Evolutionary conservation across 768 basidiomycete genomes (phyloP).

Genomic region (Lepiota subincarnata): DNA sequence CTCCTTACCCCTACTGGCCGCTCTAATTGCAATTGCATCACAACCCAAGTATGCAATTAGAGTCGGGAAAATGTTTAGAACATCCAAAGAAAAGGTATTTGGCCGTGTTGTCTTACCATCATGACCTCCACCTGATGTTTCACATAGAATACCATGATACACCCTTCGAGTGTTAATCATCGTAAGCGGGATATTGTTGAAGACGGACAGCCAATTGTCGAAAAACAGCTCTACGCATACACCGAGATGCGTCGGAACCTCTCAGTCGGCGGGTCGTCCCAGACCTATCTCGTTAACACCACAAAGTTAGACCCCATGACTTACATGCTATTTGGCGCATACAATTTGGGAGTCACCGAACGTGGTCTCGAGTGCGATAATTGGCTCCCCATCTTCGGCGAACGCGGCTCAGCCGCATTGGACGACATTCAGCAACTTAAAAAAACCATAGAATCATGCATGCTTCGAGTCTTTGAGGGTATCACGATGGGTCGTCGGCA

Average conservation of each 20-base stretch:
- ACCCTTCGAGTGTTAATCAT: conserved; percentile 83
- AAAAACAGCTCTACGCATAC: conserved; percentile 79
- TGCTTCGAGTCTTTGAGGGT: conserved; percentile 90
- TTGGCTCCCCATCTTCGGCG: conserved; percentile 84
- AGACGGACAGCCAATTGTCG: conserved; percentile 28
- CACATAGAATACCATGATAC: conserved; percentile 66
- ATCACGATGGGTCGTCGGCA: conserved; percentile 48
- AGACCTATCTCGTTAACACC: conserved; percentile 73
- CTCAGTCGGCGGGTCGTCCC: conserved; percentile 42
- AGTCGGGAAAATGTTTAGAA: conserved; percentile 66
- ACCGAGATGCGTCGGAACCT: conserved; percentile 82
- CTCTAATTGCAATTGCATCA: conserved; percentile 77
- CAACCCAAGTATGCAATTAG: conserved; percentile 91
- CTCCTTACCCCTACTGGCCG: conserved; percentile 73
- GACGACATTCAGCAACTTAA: conserved; percentile 85
- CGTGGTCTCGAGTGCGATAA: conserved; percentile 82
- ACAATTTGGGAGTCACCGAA: conserved; percentile 64
- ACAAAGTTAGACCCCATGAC: conserved; percentile 85
- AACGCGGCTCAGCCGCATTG: conserved; percentile 50
- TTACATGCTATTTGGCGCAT: conserved; percentile 88
- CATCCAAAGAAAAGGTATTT: conserved; percentile 76
- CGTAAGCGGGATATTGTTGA: conserved; percentile 44
- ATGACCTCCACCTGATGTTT: conserved; percentile 9
- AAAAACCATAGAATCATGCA: conserved; percentile 71
- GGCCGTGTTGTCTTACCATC: conserved; percentile 14